Evolutionary conservation across 2,329 filamentous ascomycete genomes (phyloP).

Genomic region (Macrophomina phaseolina): DNA sequence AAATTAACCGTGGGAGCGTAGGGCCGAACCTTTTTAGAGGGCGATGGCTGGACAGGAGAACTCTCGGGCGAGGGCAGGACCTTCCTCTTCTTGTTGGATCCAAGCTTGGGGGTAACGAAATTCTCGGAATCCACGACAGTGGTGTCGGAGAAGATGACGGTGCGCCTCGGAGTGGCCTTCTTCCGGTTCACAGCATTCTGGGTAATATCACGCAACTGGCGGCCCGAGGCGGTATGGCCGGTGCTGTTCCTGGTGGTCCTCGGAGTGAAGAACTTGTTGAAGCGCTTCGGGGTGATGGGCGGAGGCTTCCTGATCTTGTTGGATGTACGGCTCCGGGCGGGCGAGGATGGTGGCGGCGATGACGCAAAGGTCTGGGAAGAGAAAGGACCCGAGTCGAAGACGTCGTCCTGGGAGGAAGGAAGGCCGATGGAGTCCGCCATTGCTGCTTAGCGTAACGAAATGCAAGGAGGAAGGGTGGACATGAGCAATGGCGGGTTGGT

Average conservation of each 20-base stretch:
- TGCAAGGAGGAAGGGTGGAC: slow-evolving; percentile 22
- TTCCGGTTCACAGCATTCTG: slow-evolving; percentile 51
- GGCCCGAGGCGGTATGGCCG: slow-evolving; percentile 39
- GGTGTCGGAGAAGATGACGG: slow-evolving; percentile 46
- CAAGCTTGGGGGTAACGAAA: slow-evolving; percentile 40
- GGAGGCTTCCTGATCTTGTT: slow-evolving; percentile 53
- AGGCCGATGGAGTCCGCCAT: slow-evolving; percentile 17
- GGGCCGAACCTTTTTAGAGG: slow-evolving; percentile 43
- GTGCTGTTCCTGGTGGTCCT: slow-evolving; percentile 32
- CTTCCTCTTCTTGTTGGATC: slow-evolving; percentile 43
- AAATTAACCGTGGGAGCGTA: slow-evolving; percentile 32
- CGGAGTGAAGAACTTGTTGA: slow-evolving; percentile 59
- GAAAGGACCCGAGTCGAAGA: slow-evolving; percentile 10
- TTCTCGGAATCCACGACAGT: slow-evolving; percentile 33
- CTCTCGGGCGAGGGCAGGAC: slow-evolving; percentile 48
- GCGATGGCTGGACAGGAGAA: slow-evolving; percentile 50
- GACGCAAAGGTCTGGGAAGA: slow-evolving; percentile 35
- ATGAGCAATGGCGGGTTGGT: slow-evolving; percentile 14
- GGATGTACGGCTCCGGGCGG: slow-evolving; percentile 30
- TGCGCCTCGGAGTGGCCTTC: slow-evolving; percentile 44
- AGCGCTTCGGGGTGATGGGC: slow-evolving; percentile 58
- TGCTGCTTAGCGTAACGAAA: slow-evolving; percentile 20
- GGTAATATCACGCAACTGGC: slow-evolving; percentile 58
- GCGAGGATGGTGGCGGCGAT: slow-evolving; percentile 40
- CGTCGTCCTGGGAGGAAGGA: slow-evolving; percentile 18